These are phyloP conservation scores for Ziziphus jujuba DNA, from an alignment of 306 rosid species.

Conservation along the genomic window DNA sequence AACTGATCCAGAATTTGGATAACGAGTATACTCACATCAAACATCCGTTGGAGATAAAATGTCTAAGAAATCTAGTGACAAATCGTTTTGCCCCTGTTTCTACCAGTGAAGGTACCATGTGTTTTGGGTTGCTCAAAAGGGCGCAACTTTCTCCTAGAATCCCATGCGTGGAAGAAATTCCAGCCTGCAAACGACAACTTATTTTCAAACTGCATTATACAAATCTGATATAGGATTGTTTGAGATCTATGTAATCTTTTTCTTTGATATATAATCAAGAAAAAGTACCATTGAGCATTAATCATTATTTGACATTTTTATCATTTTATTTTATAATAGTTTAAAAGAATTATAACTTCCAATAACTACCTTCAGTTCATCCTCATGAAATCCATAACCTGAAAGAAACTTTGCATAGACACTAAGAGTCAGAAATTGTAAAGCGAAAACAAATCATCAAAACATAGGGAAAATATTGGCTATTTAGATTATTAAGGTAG, in stretches of 20 bases:
- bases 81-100: constrained; percentile 75
- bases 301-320: too few species aligned
- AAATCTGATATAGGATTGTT: neutral
- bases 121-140: constrained; percentile 69
- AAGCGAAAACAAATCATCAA: neutral
- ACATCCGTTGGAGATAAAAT: constrained; percentile 58
- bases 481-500: too few species aligned
- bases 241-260: neutral
- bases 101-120: constrained; percentile 76
- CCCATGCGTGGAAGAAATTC: constrained; percentile 68
- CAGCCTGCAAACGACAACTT: constrained; percentile 65
- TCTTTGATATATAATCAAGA: neutral
- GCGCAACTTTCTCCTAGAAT: constrained; percentile 55
- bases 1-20: neutral
- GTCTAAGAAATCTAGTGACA: constrained; percentile 62
- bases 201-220: neutral
- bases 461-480: too few species aligned
- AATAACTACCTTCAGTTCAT: constrained; percentile 74
- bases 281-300: too few species aligned
- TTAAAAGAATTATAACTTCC: constrained; percentile 14
- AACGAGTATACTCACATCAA: constrained; percentile 60
- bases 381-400: constrained; percentile 97
- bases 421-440: neutral
- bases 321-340: neutral
- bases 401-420: constrained; percentile 21